Base-by-base conservation (phyloP, 306 rosid species). In the Cicer bijugum region DNA sequence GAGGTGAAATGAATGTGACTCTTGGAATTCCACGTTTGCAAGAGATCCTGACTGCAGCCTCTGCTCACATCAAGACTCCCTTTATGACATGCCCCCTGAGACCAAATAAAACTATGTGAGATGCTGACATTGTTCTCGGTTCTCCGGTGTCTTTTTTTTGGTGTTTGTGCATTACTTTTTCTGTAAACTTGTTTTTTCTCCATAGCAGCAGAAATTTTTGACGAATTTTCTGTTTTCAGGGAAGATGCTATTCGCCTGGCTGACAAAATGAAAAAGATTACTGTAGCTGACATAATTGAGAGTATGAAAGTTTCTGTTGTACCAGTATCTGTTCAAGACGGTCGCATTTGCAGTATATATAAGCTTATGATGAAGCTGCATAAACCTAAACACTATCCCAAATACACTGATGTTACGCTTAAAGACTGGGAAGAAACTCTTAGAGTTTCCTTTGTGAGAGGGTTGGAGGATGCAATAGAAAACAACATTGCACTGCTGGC, bases 1-100 rank as follows among this genome's bases (percentile, higher is more conserved):
- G 97, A 75, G 97, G 97, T 84, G 97, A 94, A 87, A 89, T 88
- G 96, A 94, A 94, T 47, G 98, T 91, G 81, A 94, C 98, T 1
- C 98, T 94, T 64, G 98, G 98, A 77, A 94, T 94, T 80, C 97
- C 98, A 9, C 91, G 95, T 23, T 95, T 89, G 74, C 91, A 88
- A 75, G 98, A 94, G 84, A 91, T 94, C 51, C 74, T 94, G 80
- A 91, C 88, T 96, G 82, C 90, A 66, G 97, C 98, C 74, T 57
- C 97, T 47, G 47, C 17, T 14, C 78, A 88, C 43, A 91, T 91
- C 77, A 89, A 89, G 85, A 94, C 98, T 67, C 97, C 97, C 9
- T 83, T 89, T 56, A 94, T 94, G 98, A 82, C 96, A 64, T 94
- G 98, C 83, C 98, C 98, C 57, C 74, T 94, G 81, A 86, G 57